Conservation (phyloP, 1,139 yeast genomes). For the Geotrichum aggregatum region DNA sequence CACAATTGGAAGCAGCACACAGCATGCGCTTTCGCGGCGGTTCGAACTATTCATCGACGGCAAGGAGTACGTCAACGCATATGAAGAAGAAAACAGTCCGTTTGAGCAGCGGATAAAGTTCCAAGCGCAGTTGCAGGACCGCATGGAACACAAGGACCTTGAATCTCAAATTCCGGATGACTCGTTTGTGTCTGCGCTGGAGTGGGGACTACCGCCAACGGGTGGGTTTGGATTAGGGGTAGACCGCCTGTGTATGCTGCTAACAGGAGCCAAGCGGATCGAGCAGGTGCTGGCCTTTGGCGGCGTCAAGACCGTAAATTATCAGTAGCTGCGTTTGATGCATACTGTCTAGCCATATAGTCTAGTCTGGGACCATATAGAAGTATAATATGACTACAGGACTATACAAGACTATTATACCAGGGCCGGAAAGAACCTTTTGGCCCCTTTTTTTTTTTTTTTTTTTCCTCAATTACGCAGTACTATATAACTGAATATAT, state of each 20-base stretch:
- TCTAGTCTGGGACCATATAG: too few species aligned
- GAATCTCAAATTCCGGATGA: slow-evolving; percentile 72
- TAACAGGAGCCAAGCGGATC: slow-evolving; percentile 61
- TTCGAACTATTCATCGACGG: slow-evolving; percentile 83
- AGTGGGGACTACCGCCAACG: slow-evolving; percentile 93
- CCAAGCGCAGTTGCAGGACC: slow-evolving; percentile 49
- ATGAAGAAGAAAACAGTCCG: slow-evolving; percentile 94
- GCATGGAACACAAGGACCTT: slow-evolving; percentile 48
- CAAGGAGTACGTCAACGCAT: slow-evolving; percentile 84
- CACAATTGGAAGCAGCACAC: slow-evolving; percentile 26
- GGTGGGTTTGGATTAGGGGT: slow-evolving; percentile 98
- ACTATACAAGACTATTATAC: too few species aligned
- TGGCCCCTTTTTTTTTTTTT: too few species aligned
- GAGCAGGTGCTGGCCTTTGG: slow-evolving; percentile 85
- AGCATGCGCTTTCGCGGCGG: slow-evolving; percentile 49
- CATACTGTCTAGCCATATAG: too few species aligned
- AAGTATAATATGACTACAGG: too few species aligned
- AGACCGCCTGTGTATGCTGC: slow-evolving; percentile 79
- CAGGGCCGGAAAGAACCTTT: too few species aligned
- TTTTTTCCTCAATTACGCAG: too few species aligned
- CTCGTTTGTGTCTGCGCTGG: slow-evolving; percentile 68
- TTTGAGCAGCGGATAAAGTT: slow-evolving; percentile 61
- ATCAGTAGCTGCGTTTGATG: too few species aligned
- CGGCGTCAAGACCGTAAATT: slow-evolving; percentile 60
- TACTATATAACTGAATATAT: too few species aligned